Evolutionary conservation across 2,329 filamentous ascomycete genomes (phyloP).

Genomic region (Calonectria naviculata): DNA sequence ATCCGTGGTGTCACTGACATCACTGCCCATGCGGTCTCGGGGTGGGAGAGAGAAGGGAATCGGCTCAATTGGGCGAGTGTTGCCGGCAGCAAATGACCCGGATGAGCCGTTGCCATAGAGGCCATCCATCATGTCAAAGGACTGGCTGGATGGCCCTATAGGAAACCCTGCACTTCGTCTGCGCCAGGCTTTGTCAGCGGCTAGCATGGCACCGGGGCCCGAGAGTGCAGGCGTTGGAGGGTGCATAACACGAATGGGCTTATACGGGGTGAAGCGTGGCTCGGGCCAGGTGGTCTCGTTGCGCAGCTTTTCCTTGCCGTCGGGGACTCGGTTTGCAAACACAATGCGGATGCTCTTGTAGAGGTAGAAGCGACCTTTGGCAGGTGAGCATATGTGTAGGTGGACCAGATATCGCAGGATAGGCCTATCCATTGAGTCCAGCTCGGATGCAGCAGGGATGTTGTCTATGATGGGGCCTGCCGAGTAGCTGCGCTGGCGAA

Average conservation of each 20-base stretch:
- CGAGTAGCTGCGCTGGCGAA: constrained; percentile 93
- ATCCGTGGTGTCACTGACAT: constrained; percentile 44
- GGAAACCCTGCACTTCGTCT: constrained; percentile 67
- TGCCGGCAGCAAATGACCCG: constrained; percentile 39
- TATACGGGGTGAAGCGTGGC: constrained; percentile 87
- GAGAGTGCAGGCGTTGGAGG: constrained; percentile 49
- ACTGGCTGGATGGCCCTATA: constrained; percentile 44
- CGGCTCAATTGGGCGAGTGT: constrained; percentile 57
- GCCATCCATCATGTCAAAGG: constrained; percentile 50
- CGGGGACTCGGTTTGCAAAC: constrained; percentile 95
- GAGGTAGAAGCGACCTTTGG: constrained; percentile 85
- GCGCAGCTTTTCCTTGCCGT: constrained; percentile 90
- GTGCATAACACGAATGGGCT: constrained; percentile 68
- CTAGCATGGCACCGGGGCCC: constrained; percentile 60
- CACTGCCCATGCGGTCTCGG: constrained; percentile 45
- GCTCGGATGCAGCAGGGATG: constrained; percentile 46
- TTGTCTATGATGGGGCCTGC: constrained; percentile 86
- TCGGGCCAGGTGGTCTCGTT: constrained; percentile 93
- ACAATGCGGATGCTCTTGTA: constrained; percentile 95
- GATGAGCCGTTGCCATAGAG: constrained; percentile 30
- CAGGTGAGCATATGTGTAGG: constrained; percentile 90
- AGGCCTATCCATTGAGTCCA: constrained; percentile 64
- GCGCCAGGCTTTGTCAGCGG: constrained; percentile 69
- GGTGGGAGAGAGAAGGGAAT: constrained; percentile 60
- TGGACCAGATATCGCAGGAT: constrained; percentile 92